phyloP scores from a whole-genome alignment of 306 rosid genomes.

The Calophaca sinica region DNA sequence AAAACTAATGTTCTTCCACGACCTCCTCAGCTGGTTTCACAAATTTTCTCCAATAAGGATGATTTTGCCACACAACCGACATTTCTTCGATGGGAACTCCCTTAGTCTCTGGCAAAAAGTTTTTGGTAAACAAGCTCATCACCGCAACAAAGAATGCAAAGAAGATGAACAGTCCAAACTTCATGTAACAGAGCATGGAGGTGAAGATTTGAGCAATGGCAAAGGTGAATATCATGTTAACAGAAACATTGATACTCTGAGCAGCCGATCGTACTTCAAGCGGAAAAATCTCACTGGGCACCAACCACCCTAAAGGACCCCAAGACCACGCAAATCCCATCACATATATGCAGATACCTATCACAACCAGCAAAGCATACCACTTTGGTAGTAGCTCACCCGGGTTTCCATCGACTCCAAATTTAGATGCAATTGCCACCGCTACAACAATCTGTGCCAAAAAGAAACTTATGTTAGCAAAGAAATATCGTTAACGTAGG shows the following conservation, averaged over 20 bases:
- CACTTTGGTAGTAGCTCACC: neutral
- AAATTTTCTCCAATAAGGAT: neutral
- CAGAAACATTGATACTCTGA: neutral
- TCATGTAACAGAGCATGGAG: neutral
- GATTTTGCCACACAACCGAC: neutral
- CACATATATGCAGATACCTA: no score
- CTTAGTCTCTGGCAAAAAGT: neutral
- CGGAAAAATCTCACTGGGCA: neutral
- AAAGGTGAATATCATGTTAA: neutral
- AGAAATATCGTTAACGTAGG: no score
- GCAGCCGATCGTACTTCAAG: neutral
- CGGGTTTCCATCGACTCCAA: neutral
- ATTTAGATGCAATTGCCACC: neutral
- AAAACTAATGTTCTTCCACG: no score
- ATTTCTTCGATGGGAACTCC: neutral
- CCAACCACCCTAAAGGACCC: neutral
- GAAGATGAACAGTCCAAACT: conserved; percentile 4
- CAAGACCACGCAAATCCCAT: no score
- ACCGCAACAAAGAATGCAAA: neutral
- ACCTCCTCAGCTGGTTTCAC: neutral
- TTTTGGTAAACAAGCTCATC: neutral
- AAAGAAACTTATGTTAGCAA: no score
- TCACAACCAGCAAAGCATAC: neutral
- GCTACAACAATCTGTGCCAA: neutral
- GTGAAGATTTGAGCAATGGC: neutral